These are phyloP conservation scores for Oryza longistaminata DNA, from an alignment of 176 grass and related monocot species.

Conservation along the genomic window DNA sequence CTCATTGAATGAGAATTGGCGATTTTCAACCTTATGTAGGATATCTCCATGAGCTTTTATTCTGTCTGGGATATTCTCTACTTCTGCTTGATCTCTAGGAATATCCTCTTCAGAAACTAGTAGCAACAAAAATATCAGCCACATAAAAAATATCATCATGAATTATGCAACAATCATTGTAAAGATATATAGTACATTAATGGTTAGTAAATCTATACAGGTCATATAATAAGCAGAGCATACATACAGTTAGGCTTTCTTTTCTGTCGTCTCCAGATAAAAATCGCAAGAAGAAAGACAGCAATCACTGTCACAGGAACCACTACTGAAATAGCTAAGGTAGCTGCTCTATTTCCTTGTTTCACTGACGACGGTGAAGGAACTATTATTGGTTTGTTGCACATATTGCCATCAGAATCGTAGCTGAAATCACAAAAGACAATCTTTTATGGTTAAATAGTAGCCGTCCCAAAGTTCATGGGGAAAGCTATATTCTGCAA, in stretches of 20 bases:
- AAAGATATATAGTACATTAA: too few relatives aligned
- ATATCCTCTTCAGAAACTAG: background rate
- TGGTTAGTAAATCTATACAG: too few relatives aligned
- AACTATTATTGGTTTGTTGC: background rate
- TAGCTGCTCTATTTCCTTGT: too few relatives aligned
- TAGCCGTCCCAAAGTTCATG: background rate
- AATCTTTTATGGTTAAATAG: background rate
- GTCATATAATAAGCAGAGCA: too few relatives aligned
- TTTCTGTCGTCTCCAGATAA: too few relatives aligned
- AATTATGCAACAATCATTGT: too few relatives aligned
- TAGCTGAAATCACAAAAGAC: background rate
- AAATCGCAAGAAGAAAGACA: too few relatives aligned
- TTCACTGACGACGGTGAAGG: too few relatives aligned
- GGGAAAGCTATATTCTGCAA: background rate
- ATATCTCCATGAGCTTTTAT: background rate
- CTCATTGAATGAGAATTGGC: conserved; percentile 1
- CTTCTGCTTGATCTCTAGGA: background rate
- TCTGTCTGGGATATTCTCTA: background rate
- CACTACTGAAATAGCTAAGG: too few relatives aligned
- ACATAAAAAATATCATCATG: background rate
- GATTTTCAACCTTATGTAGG: background rate
- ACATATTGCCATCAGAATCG: background rate
- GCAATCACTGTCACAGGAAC: too few relatives aligned
- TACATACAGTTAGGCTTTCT: too few relatives aligned
- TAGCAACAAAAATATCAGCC: background rate